Base-by-base conservation (phyloP, 768 basidiomycete genomes). In the Termitomyces bulborhizus region DNA sequence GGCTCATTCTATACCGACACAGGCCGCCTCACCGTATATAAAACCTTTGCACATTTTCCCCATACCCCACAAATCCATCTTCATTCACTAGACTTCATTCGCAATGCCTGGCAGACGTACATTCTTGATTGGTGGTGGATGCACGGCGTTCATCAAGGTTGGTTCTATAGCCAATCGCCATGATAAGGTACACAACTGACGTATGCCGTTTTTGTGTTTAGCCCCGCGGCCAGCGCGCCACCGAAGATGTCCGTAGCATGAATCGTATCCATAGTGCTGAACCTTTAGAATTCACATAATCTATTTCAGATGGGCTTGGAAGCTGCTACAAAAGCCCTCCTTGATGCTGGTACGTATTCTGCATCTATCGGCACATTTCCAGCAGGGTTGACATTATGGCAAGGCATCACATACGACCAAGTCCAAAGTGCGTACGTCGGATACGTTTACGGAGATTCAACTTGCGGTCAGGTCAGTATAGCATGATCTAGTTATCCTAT, bases 321-420 rank as follows among this genome's bases (percentile, higher is more conserved):
- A 68, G 92, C 92, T 1, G 81, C 88, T 1, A 90, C 89, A 1
- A 93, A 94, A 62, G 91, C 92, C 0, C 76, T 93, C 24, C 79
- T 93, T 15, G 92, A 94, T 62, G 90, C 91, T 60, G 88, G 87
- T 84, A 49, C 48, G 66, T 70, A 53, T 50, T 9, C 51, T 29
- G 18, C 27, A 29, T 37, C 8, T 1, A 21, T n/a, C 32, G 6
- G 16, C 27, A 39, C 39, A 26, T n/a, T 7, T 4, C 15, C 8
- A 29, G 36, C 13, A 8, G 21, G 27, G 60, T 39, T 34, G 11
- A 18, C 6, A 7, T 21, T 18, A 13, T 32, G 1, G 3, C 31
- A 58, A 88, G 90, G 91, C n/a, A 80, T 93, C 57, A 91, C 81
- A 6, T 93, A 94, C 62, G 91, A 93, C 63, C 73, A 70, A 0